Evolutionary conservation across 495 filamentous ascomycete species (phyloP).

Genomic region (Penicillium macrosclerotiorum): DNA sequence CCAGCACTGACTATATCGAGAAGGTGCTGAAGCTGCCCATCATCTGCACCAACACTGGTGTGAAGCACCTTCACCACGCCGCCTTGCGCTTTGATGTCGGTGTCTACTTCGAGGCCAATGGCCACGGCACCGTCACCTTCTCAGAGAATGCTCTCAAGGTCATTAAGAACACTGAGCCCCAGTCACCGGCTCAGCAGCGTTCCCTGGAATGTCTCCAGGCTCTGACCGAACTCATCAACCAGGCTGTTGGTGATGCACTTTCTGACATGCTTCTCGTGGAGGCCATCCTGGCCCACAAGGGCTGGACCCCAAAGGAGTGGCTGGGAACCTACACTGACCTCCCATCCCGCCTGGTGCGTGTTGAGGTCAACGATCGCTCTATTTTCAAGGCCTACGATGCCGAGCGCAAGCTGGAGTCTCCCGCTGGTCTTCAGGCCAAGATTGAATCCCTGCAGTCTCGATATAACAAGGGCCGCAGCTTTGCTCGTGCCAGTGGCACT

Average conservation of each 20-base stretch:
- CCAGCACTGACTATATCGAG: conserved; percentile 88
- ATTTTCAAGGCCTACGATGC: conserved; percentile 88
- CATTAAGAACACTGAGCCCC: conserved; percentile 74
- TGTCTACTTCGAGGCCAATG: conserved; percentile 98
- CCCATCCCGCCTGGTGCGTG: conserved; percentile 88
- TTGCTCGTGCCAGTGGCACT: conserved; percentile 89
- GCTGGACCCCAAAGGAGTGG: conserved; percentile 89
- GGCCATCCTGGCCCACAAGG: conserved; percentile 91
- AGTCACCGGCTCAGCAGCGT: conserved; percentile 86
- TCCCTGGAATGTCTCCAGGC: conserved; percentile 79
- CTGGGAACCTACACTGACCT: conserved; percentile 91
- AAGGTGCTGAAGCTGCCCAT: conserved; percentile 86
- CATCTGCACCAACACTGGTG: conserved; percentile 90
- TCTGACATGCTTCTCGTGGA: conserved; percentile 97
- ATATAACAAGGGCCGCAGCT: conserved; percentile 84
- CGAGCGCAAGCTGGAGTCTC: conserved; percentile 80
- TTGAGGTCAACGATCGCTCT: conserved; percentile 83
- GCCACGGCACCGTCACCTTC: conserved; percentile 95
- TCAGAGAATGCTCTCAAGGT: conserved; percentile 73
- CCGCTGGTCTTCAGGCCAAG: conserved; percentile 71
- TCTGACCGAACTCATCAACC: conserved; percentile 88
- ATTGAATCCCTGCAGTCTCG: conserved; percentile 88
- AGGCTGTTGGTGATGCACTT: conserved; percentile 93
- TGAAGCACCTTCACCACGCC: conserved; percentile 96
- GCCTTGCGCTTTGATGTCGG: conserved; percentile 89